Evolutionary conservation across 495 filamentous ascomycete species (phyloP).

Genomic region (Hyaloscypha hepaticicola): DNA sequence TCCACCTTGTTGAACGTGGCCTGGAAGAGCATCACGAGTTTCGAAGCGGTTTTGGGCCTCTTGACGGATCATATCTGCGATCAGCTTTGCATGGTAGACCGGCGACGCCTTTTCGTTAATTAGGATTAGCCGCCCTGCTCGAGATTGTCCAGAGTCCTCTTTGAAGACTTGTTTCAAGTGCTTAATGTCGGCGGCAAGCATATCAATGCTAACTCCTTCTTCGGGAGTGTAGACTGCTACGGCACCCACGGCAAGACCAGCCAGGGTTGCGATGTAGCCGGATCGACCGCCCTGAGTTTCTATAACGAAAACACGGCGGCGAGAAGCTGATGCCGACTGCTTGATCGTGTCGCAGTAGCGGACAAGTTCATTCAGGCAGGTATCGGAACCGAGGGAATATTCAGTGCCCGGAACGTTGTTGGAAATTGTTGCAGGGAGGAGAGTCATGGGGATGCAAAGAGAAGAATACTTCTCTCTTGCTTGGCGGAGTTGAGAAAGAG

Average conservation of each 20-base stretch:
- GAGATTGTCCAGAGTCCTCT: slow-evolving; percentile 82
- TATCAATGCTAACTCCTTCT: slow-evolving; percentile 90
- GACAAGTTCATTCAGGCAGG: slow-evolving; percentile 94
- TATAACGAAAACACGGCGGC: slow-evolving; percentile 93
- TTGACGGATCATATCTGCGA: slow-evolving; percentile 92
- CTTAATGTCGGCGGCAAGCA: slow-evolving; percentile 87
- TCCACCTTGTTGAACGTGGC: slow-evolving; percentile 95
- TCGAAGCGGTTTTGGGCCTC: slow-evolving; percentile 93
- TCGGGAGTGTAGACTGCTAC: slow-evolving; percentile 97
- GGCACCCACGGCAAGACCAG: slow-evolving; percentile 84
- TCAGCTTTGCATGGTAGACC: slow-evolving; percentile 88
- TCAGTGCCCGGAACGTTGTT: slow-evolving; percentile 99
- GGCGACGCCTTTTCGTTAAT: slow-evolving; percentile 89
- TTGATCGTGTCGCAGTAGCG: slow-evolving; percentile 96
- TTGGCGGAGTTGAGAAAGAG: slow-evolving; percentile 80
- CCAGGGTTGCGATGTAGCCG: slow-evolving; percentile 90
- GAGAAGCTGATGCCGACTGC: slow-evolving; percentile 90
- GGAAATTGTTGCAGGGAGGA: slow-evolving; percentile 94
- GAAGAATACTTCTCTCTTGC: slow-evolving; percentile 74
- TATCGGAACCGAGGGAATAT: slow-evolving; percentile 95
- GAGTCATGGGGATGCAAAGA: slow-evolving; percentile 89
- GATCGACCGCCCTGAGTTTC: slow-evolving; percentile 96
- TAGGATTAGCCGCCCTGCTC: slow-evolving; percentile 90
- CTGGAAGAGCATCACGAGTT: slow-evolving; percentile 87
- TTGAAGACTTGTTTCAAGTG: slow-evolving; percentile 84